Base-by-base conservation (phyloP, 2,329 filamentous ascomycete species). In the Bipolaris bicolor region DNA sequence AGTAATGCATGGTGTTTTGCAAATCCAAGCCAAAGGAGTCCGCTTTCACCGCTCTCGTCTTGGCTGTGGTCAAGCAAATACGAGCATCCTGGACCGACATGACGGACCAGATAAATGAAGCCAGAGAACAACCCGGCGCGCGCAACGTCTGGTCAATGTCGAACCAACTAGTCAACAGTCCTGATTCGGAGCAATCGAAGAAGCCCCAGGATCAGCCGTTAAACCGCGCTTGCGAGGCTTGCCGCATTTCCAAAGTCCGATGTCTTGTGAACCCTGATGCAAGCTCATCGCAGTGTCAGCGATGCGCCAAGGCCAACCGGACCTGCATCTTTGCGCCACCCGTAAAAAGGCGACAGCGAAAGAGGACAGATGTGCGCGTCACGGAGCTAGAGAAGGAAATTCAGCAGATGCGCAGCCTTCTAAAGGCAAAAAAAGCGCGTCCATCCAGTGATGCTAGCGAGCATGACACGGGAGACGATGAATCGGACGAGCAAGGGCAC, bases 311-410 rank as follows among this genome's bases (percentile, higher is more conserved):
- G 54, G 71, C 71, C 24, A 70, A 67, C 13, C 63, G 64, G 49
- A 41, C 60, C 11, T 76, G 74, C 54, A 41, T 75, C n/a, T 76
- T 76, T 59, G 71, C 72, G 15, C 61, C 73, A 1, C 73, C 74
- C n/a, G 69, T 67, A 43, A 76, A 76, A 61, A 63, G 74, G 34
- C 60, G 72, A 11, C 74, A 76, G 48, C 64, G 73, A 5, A 76
- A 76, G 37, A 67, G 73, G 43, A 76, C 74, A 46, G 74, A 76
- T 54, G 71, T 75, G 9, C 63, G 74, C 16, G 73, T 76, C 5
- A 72, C 74, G 26, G 74, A 76, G 40, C 56, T 76, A 6, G 74
- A 76, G 58, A 73, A 63, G 54, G 73, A 76, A 49, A 69, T 76
- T 43, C 72, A 67, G 56, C 69, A 73, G 49, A 71, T 76, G 70